Evolutionary conservation across 108 stramenopile species (phyloP).

Genomic region (Cyclostephanos invisitatus): DNA sequence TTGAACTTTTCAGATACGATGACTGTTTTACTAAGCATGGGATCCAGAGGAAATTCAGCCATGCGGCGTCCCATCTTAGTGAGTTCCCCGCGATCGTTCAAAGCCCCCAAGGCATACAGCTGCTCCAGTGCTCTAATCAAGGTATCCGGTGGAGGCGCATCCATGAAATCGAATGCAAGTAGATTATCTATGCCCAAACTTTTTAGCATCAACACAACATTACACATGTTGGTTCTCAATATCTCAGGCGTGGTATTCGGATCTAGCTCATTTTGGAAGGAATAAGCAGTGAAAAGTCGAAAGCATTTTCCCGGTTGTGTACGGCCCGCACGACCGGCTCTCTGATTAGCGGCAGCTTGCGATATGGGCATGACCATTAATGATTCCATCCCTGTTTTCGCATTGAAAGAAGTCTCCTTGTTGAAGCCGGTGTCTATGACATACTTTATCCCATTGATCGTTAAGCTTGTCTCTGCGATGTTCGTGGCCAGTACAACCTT

Average conservation of each 20-base stretch:
- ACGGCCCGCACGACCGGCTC: slow-evolving; percentile 94
- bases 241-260: slow-evolving; percentile 99
- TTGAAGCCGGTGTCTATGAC: slow-evolving; percentile 99
- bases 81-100: slow-evolving; percentile 97
- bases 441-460: slow-evolving; percentile 98
- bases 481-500: slow-evolving; percentile 99
- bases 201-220: slow-evolving; percentile 98
- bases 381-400: slow-evolving; percentile 95
- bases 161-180: slow-evolving; percentile 99
- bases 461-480: slow-evolving; percentile 96
- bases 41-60: slow-evolving; percentile 99
- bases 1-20: slow-evolving; percentile 94
- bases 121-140: slow-evolving; percentile 95
- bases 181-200: slow-evolving; percentile 98
- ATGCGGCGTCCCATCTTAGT: slow-evolving; percentile 98
- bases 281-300: slow-evolving; percentile 98
- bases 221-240: slow-evolving; percentile 97
- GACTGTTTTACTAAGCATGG: slow-evolving; percentile 96
- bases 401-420: slow-evolving; percentile 98
- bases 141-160: slow-evolving; percentile 94
- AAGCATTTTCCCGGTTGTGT: slow-evolving; percentile 99
- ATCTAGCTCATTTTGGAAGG: slow-evolving; percentile 97
- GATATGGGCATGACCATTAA: slow-evolving; percentile 97
- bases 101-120: slow-evolving; percentile 98
- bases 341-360: slow-evolving; percentile 95